Evolutionary conservation across 768 basidiomycete species (phyloP), one percentile per base, ranked within the genome.

Genomic region (Boletus speciosus): DNA sequence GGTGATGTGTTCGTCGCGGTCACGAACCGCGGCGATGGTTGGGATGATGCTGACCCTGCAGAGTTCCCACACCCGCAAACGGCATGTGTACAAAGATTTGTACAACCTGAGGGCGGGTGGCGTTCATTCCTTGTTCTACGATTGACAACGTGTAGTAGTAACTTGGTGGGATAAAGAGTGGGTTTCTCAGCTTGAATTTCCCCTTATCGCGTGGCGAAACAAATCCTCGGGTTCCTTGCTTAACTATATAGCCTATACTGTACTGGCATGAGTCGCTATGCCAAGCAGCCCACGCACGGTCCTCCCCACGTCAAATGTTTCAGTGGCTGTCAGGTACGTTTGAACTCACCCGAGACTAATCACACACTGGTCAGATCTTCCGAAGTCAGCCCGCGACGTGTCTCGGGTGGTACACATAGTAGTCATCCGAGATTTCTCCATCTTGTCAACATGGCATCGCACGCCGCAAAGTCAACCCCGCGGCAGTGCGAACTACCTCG

Each of bases 21-120:
- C 58, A 23, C 56, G 38, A 57, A 58, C 61, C n/a, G 37, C 58
- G 64, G 32, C 57, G 47, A 51, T 50, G 54, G 61, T 55, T 48
- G 51, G 32, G 25, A 49, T 15, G 25, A 9, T n/a, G 31, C 21
- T 19, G 23, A 60, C 51, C 40, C 51, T 52, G 50, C 29, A n/a
- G 4, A 19, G 46, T 66, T 66, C 66, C 61, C 63, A 66, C 64
- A 54, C 32, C 21, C 29, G 3, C 29, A 3, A 25, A 25, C 25
- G 25, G 25, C 25, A 25, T 4, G 4, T 29, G 29, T 9, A 29
- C 29, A 29, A 7, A 9, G 29, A 29, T 29, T 29, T 27, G 25
- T 27, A 27, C 25, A 27, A 25, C 25, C 4, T 25, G 25, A 25
- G 1, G 25, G 25, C 25, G 25, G 25, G 25, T 27, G 25, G 25